These are phyloP conservation scores for Globisporangium spinosum DNA, from an alignment of 352 stramenopile species.

Conservation along the genomic window DNA sequence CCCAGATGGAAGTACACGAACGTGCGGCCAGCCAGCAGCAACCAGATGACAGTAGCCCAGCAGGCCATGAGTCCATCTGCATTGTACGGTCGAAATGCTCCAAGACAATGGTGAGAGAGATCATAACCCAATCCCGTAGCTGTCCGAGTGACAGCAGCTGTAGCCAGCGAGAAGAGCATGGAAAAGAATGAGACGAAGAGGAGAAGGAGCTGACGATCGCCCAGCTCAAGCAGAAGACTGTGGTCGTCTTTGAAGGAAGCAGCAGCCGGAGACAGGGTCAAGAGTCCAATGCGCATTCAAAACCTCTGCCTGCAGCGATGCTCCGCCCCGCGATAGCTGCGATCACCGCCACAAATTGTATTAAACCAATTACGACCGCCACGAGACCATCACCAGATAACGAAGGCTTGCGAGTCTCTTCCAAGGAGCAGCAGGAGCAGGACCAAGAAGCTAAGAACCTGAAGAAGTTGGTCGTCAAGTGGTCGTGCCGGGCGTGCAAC, in stretches of 20 bases:
- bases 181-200: neutral
- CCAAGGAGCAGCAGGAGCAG: neutral
- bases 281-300: neutral
- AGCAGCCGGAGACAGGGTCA: neutral
- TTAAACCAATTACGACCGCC: no score
- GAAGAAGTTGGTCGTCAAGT: constrained; percentile 55
- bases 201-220: constrained; percentile 8
- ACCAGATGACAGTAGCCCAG: neutral
- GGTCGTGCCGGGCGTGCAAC: constrained; percentile 54
- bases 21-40: neutral
- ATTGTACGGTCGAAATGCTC: neutral
- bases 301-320: neutral
- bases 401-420: neutral
- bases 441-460: constrained; percentile 1
- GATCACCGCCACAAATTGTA: neutral
- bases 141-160: neutral
- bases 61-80: neutral
- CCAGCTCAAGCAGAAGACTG: constrained; percentile 4
- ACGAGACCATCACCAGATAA: neutral
- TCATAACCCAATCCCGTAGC: neutral
- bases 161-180: constrained; percentile 2
- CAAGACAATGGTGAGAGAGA: neutral
- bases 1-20: neutral
- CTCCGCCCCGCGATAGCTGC: no score
- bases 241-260: neutral